phyloP scores from a whole-genome alignment of 345 rosid genomes.

The Populus pruinosa region DNA sequence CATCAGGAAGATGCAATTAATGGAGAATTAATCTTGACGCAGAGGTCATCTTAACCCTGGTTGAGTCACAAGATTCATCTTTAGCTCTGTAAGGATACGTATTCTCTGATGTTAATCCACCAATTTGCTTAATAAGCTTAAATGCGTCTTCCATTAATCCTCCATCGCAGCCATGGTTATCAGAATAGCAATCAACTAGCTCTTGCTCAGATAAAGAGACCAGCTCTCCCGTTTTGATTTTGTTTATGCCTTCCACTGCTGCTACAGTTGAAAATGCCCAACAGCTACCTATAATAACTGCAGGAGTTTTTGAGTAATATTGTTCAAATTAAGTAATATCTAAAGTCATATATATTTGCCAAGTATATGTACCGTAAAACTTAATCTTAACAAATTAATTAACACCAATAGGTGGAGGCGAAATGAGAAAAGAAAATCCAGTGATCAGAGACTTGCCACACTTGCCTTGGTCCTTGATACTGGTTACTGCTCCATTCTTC shows the following conservation, averaged over 20 bases:
- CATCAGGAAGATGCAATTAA: neutral
- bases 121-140: slow-evolving; percentile 33
- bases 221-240: slow-evolving; percentile 39
- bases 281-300: slow-evolving; percentile 28
- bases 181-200: slow-evolving; percentile 30
- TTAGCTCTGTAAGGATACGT: slow-evolving; percentile 44
- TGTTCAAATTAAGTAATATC: neutral
- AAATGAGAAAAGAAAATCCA: neutral
- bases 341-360: no score
- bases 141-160: slow-evolving; percentile 37
- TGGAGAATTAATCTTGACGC: neutral
- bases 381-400: no score
- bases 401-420: no score
- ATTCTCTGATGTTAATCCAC: slow-evolving; percentile 45
- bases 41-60: slow-evolving; percentile 8
- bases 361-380: no score
- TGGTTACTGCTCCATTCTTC: slow-evolving; percentile 38
- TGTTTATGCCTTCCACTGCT: slow-evolving; percentile 41
- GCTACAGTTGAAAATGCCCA: slow-evolving; percentile 44
- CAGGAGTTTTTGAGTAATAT: neutral
- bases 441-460: slow-evolving; percentile 23
- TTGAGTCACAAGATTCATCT: slow-evolving; percentile 42
- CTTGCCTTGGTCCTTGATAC: slow-evolving; percentile 35
- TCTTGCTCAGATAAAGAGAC: slow-evolving; percentile 36
- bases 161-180: slow-evolving; percentile 31